Evolutionary conservation across 1,284 basidiomycete species (phyloP).

Genomic region (Puccinia polysora): DNA sequence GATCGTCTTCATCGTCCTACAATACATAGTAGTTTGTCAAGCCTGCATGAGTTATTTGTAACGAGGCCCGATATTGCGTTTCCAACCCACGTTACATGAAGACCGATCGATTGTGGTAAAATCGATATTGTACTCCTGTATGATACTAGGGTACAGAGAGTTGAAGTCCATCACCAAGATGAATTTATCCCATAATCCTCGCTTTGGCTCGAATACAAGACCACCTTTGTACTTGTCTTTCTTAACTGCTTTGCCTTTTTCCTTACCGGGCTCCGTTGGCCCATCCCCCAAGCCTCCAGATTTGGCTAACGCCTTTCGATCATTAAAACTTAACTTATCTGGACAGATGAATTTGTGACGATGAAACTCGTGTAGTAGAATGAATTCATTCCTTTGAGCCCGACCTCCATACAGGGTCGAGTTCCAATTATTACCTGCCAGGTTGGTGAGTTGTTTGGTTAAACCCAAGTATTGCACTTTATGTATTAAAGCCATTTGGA

Average conservation of each 20-base stretch:
- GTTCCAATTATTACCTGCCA: slow-evolving; percentile 99
- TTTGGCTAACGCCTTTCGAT: slow-evolving; percentile 58
- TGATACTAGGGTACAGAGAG: slow-evolving; percentile 97
- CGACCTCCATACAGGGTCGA: slow-evolving; percentile 88
- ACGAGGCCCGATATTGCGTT: too few relatives aligned
- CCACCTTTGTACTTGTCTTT: slow-evolving; percentile 98
- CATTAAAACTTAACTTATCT: slow-evolving; percentile 71
- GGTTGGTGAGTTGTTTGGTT: slow-evolving; percentile 87
- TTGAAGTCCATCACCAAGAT: slow-evolving; percentile 99
- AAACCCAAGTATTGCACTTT: slow-evolving; percentile 85
- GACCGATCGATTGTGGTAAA: slow-evolving; percentile 85
- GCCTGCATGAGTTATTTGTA: too few relatives aligned
- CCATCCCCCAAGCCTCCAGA: slow-evolving; percentile 64
- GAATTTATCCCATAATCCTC: slow-evolving; percentile 92
- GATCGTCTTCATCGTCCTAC: slow-evolving; percentile 68
- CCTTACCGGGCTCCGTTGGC: slow-evolving; percentile 56
- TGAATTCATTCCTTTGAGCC: slow-evolving; percentile 97
- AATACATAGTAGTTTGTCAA: too few relatives aligned
- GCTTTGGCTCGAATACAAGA: slow-evolving; percentile 93
- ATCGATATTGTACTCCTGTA: slow-evolving; percentile 99
- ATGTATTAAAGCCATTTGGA: slow-evolving; percentile 87
- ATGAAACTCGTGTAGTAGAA: slow-evolving; percentile 96
- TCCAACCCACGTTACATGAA: slow-evolving; percentile 63
- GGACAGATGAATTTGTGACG: slow-evolving; percentile 92
- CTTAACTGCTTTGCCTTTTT: slow-evolving; percentile 63